Conservation (phyloP, 139 green algal species). For the Coelastrella sp. region DNA sequence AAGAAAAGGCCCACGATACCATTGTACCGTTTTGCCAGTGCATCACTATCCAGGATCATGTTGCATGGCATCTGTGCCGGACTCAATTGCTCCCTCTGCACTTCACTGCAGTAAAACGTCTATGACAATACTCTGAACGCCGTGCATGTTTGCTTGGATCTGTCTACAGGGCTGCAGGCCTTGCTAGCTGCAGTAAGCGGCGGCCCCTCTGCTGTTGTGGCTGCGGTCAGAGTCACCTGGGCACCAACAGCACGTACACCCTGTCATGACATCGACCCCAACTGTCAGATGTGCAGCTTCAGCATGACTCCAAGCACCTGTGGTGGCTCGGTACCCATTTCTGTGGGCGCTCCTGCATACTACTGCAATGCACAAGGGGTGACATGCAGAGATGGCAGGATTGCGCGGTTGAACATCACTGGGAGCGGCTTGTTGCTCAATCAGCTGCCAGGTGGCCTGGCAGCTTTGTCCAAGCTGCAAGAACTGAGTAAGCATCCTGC, state of each 20-base stretch:
- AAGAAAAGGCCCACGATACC: too few relatives aligned
- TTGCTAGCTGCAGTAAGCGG: not conserved
- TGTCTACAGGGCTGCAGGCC: not conserved
- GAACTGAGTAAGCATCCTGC: not conserved
- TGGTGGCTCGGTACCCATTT: not conserved
- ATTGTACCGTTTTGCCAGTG: too few relatives aligned
- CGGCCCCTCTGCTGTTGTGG: not conserved
- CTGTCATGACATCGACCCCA: conserved; percentile 36
- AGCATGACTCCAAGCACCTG: not conserved
- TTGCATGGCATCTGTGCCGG: too few relatives aligned
- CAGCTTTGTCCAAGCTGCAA: not conserved
- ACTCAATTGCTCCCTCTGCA: too few relatives aligned
- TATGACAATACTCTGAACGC: too few relatives aligned
- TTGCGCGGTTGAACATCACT: not conserved
- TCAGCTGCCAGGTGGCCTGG: not conserved
- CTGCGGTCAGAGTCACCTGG: not conserved
- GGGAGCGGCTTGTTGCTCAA: not conserved
- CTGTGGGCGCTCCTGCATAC: not conserved
- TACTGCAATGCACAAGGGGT: conserved; percentile 28
- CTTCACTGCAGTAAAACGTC: too few relatives aligned
- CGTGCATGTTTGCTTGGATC: not conserved
- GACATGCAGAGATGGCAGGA: not conserved
- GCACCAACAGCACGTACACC: not conserved
- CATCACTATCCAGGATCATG: too few relatives aligned
- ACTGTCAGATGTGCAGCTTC: conserved; percentile 20